Evolutionary conservation across 2,329 filamentous ascomycete genomes (phyloP).

Genomic region (Ophiocordyceps camponoti-rufipedis): DNA sequence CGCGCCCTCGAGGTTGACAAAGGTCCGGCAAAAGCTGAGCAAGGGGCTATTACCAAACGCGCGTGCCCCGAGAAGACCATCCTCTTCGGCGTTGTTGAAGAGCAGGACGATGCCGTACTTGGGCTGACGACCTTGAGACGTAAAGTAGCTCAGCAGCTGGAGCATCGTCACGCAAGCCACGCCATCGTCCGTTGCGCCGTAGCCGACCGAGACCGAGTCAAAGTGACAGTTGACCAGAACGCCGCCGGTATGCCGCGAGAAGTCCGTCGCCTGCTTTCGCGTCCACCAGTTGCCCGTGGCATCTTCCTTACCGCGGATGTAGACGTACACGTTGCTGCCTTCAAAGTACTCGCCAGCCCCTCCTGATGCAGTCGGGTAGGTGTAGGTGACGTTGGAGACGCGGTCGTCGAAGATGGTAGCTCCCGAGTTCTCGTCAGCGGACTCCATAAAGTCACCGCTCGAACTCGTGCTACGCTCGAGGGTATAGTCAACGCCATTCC

Average conservation of each 20-base stretch:
- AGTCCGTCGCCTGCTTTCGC: constrained; percentile 17
- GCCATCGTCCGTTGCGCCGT: constrained; percentile 85
- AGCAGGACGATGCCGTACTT: constrained; percentile 66
- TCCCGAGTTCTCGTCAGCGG: constrained; percentile 4
- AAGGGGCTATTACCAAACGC: constrained; percentile 74
- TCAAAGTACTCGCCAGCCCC: constrained; percentile 61
- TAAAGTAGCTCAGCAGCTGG: constrained; percentile 77
- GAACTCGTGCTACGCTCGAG: constrained; percentile 18
- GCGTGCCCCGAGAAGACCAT: constrained; percentile 71
- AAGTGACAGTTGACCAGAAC: constrained; percentile 92
- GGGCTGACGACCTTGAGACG: constrained; percentile 49
- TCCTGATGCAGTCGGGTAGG: constrained; percentile 6
- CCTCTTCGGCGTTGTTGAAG: constrained; percentile 92
- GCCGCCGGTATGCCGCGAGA: constrained; percentile 45
- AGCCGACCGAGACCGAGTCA: constrained; percentile 79
- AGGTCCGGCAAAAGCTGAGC: constrained; percentile 64
- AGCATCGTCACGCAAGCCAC: constrained; percentile 75
- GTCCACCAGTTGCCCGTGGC: constrained; percentile 59
- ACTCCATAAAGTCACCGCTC: background rate
- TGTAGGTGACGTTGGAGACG: constrained; percentile 57
- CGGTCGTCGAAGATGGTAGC: constrained; percentile 65
- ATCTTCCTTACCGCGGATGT: constrained; percentile 68
- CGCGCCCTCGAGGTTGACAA: constrained; percentile 88
- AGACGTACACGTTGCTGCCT: constrained; percentile 79
- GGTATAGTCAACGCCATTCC: constrained; percentile 33